Evolutionary conservation across 2,329 filamentous ascomycete species (phyloP).

Genomic region (Beauveria caledonica): DNA sequence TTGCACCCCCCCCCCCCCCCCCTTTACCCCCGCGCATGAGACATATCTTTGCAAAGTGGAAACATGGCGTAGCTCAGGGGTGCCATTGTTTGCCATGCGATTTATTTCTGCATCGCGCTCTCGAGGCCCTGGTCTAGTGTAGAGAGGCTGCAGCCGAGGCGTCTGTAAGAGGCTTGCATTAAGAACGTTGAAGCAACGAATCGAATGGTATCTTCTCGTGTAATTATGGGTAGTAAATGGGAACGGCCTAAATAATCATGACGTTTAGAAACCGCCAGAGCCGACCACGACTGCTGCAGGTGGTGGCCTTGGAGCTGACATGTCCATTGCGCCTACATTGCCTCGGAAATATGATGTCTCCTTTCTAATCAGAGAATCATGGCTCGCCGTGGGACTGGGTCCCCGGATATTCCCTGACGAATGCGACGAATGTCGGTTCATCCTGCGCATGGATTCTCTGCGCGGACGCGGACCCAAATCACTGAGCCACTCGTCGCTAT

Average conservation of each 20-base stretch:
- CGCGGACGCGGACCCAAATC: neutral
- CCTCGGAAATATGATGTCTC: constrained; percentile 2
- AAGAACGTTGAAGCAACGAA: neutral
- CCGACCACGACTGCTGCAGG: constrained; percentile 7
- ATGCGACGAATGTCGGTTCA: constrained; percentile 7
- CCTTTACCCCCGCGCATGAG: too few relatives aligned
- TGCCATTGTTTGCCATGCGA: too few relatives aligned
- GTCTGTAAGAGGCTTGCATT: too few relatives aligned
- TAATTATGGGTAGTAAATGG: neutral
- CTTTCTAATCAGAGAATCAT: constrained; percentile 9
- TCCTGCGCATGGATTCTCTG: neutral
- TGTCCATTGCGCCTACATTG: neutral
- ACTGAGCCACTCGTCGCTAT: constrained; percentile 11
- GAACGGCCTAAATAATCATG: neutral
- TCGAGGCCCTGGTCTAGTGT: too few relatives aligned
- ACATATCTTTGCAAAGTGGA: too few relatives aligned
- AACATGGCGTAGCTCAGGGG: too few relatives aligned
- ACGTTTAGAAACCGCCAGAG: constrained; percentile 1
- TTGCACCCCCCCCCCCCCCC: too few relatives aligned
- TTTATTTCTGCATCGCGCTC: too few relatives aligned
- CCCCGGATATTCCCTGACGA: neutral
- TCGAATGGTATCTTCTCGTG: constrained; percentile 1
- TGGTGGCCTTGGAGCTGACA: neutral
- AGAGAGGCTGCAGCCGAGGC: too few relatives aligned
- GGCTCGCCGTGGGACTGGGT: constrained; percentile 9